These are phyloP conservation scores for Thelonectria rubi DNA, from an alignment of 2,329 filamentous ascomycete species.

Conservation along the genomic window DNA sequence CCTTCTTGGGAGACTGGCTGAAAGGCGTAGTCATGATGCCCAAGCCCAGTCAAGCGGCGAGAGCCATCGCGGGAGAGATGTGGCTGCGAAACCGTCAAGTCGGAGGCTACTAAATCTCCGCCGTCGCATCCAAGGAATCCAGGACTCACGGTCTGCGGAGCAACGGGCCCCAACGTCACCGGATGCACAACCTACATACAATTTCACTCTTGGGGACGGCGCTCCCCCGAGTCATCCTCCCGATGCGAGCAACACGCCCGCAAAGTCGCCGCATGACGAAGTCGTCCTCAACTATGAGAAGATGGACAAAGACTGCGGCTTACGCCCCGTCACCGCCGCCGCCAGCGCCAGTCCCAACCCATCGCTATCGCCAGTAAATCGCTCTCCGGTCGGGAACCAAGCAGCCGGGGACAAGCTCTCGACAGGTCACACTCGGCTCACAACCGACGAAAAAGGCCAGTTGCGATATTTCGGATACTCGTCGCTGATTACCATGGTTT, in stretches of 20 bases:
- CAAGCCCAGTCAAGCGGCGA: neutral
- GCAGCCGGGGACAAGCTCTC: neutral
- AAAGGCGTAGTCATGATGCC: neutral
- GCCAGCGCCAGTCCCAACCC: neutral
- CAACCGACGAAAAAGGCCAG: constrained; percentile 1
- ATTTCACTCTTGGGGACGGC: neutral
- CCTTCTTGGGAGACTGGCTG: neutral
- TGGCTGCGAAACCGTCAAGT: neutral
- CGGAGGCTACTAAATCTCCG: neutral
- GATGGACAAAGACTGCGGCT: constrained; percentile 3
- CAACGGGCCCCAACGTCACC: neutral
- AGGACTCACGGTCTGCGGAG: neutral
- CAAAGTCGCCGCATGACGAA: neutral
- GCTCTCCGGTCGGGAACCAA: neutral
- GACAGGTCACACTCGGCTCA: neutral
- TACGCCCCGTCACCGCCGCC: neutral
- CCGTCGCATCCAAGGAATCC: constrained; percentile 1
- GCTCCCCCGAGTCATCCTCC: neutral
- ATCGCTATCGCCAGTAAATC: neutral
- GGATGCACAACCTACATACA: neutral
- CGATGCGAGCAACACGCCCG: neutral
- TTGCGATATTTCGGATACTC: constrained; percentile 1
- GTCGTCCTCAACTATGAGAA: constrained; percentile 5
- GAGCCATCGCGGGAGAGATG: neutral
- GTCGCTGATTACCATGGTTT: neutral